Evolutionary conservation across 2,329 filamentous ascomycete genomes (phyloP), one percentile per base, ranked within the genome.

Genomic region (Trichoderma arundinaceum): DNA sequence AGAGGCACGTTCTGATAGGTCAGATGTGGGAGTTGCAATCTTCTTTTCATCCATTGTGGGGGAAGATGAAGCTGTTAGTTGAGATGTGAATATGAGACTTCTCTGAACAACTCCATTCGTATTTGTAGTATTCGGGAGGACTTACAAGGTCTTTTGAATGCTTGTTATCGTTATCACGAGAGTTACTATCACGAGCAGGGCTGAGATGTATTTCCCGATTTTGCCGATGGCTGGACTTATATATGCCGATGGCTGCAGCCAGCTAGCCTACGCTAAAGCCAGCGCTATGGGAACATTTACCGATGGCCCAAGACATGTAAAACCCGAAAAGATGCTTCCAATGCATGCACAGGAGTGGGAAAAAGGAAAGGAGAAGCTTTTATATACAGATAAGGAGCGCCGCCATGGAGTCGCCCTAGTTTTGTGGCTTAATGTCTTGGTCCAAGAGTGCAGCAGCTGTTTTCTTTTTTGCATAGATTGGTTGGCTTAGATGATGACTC

Each of bases 301-400:
- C 57, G 57, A 60, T 28, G 17, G 8, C 33, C n/a, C 5, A 28
- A n/a, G 33, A 51, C 32, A n/a, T 17, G 44, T 19, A 51, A 60
- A 51, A 5, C 19, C 57, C 44, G 57, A 60, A n/a, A 33, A 15
- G 35, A 51, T 3, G 35, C 7, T 7, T 48, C 56, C 41, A 38
- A 22, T 15, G 32, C 56, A 10, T 38, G 8, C 22, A 5, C n/a
- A 41, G 46, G 19, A 3, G 6, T 60, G 57, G 35, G 1, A 19
- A 51, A 60, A 1, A 7, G 17, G 1, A 60, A 13, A 32, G 2
- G 8, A 5, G 17, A 59, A 38, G 56, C 43, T 59, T 32, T 60
- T 60, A 60, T 60, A 60, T 60, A 58, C 56, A 38, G 57, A 60
- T 60, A 60, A 60, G 22, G 57, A 39, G 28, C 33, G 46, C 44